A percentile compares a stretch with the other conserved stretches of the same genome.
phyloP scores from a whole-genome alignment of 2,329 filamentous ascomycete species.

The Pyrenophora seminiperda region DNA sequence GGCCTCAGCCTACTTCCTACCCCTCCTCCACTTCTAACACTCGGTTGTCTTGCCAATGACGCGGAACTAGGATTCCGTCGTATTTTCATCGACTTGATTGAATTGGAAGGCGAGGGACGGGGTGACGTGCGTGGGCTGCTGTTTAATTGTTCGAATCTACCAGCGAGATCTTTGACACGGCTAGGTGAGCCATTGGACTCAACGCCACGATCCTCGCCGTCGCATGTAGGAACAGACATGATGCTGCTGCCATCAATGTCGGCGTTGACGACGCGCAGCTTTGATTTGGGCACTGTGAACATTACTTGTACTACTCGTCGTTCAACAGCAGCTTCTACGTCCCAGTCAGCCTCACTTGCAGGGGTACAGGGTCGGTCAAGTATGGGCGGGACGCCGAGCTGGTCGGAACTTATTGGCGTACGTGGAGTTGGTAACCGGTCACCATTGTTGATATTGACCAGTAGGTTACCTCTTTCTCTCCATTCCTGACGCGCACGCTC shows the following conservation, averaged over 20 bases:
- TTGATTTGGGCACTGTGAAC: conserved; percentile 90
- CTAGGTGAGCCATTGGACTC: conserved; percentile 16
- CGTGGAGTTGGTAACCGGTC: conserved; percentile 36
- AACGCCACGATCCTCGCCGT: conserved; percentile 8
- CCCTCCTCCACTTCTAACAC: conserved; percentile 1
- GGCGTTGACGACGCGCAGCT: conserved; percentile 82
- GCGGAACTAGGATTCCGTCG: conserved; percentile 22
- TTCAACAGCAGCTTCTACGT: conserved; percentile 56
- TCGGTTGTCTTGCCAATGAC: conserved; percentile 16
- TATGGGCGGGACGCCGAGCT: conserved; percentile 25
- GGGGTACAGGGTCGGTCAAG: conserved; percentile 36
- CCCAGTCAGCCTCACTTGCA: conserved; percentile 55
- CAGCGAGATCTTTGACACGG: conserved; percentile 39
- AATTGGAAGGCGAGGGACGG: conserved; percentile 24
- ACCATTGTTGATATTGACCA: conserved; percentile 36
- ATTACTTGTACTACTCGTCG: conserved; percentile 64
- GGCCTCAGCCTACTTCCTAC: conserved; percentile 3
- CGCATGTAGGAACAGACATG: conserved; percentile 27
- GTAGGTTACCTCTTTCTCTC: conserved; percentile 36
- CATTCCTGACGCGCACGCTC: conserved; percentile 39
- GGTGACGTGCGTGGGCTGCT: conserved; percentile 18
- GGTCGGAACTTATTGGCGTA: conserved; percentile 31
- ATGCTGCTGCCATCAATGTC: conserved; percentile 40
- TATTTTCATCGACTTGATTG: conserved; percentile 37
- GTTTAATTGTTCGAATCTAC: conserved; percentile 37